Evolutionary conservation across 2,329 filamentous ascomycete genomes (phyloP), one percentile per base, ranked within the genome.

Genomic region (Akanthomyces uredinophilus): DNA sequence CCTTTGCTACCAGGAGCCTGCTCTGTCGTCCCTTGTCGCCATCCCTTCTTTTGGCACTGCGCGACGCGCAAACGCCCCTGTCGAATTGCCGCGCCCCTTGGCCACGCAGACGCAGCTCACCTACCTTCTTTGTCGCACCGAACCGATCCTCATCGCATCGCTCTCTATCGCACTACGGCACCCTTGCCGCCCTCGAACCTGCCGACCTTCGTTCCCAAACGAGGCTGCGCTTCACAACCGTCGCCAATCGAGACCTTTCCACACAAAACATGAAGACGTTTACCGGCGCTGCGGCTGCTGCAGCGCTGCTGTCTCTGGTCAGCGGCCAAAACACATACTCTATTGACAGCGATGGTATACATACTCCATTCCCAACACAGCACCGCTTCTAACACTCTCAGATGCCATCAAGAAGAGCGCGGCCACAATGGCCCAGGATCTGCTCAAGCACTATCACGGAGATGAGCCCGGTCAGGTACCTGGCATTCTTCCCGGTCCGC

Each of bases 401-500:
- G 76, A 68, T 50, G 69, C 67, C 49, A 79, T 80, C 62, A 77
- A 75, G 57, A 66, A 73, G 50, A 73, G 75, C 2, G 76, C 77
- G 43, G 69, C 70, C 22, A 70, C 70, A 24, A 65, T 79, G 35
- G 79, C 78, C 4, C 78, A 74, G 70, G 79, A 81, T 61, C 66
- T 81, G 66, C 67, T 81, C 61, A 71, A 74, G 58, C 81, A 79
- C 67, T 81, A 81, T 66, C 69, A 78, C 13, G 79, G 79, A 63
- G 79, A 79, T 65, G 64, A 76, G 58, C 72, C 77, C 0, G 79
- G 79, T 20, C 70, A 75, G 65, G 77, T 75, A 3, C 77, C 78
- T 4, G 79, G 79, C n/a, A 80, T 81, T 62, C 70, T 81, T 6
- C 79, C 79, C 11, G 78, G 79, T 8, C 79, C 79, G 49, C 79